phyloP scores from a whole-genome alignment of 306 rosid species.

The Vicia sativa region DNA sequence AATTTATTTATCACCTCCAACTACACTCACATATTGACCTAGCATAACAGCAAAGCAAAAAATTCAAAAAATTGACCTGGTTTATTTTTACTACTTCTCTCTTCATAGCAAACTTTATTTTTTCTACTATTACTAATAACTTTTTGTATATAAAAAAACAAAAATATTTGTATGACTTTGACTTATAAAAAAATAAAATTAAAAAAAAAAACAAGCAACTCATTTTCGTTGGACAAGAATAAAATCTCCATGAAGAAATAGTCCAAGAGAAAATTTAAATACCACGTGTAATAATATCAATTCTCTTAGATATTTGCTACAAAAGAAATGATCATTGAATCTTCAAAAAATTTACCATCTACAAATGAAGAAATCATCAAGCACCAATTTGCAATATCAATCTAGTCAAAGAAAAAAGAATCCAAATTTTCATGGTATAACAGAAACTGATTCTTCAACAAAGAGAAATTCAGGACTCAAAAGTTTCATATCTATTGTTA shows the following conservation, averaged over 20 bases:
- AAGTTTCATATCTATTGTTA: conserved; percentile 51
- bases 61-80: background rate
- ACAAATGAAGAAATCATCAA: conserved; percentile 61
- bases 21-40: background rate
- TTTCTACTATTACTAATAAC: too few species aligned
- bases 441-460: conserved; percentile 11
- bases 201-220: conserved; percentile 29
- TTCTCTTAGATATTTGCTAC: background rate
- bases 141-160: background rate
- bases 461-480: conserved; percentile 36
- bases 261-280: conserved; percentile 32
- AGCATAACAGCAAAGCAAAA: background rate
- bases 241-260: conserved; percentile 34
- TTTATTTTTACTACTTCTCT: background rate
- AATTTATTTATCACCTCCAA: background rate
- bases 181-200: background rate
- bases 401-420: conserved; percentile 41
- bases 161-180: background rate
- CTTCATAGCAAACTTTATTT: too few species aligned
- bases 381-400: conserved; percentile 33
- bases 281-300: background rate
- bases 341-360: conserved; percentile 33
- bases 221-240: conserved; percentile 35
- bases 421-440: background rate
- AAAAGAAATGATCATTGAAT: conserved; percentile 38